Evolutionary conservation across 2,329 filamentous ascomycete species (phyloP).

Genomic region (Eurotiales sp.): DNA sequence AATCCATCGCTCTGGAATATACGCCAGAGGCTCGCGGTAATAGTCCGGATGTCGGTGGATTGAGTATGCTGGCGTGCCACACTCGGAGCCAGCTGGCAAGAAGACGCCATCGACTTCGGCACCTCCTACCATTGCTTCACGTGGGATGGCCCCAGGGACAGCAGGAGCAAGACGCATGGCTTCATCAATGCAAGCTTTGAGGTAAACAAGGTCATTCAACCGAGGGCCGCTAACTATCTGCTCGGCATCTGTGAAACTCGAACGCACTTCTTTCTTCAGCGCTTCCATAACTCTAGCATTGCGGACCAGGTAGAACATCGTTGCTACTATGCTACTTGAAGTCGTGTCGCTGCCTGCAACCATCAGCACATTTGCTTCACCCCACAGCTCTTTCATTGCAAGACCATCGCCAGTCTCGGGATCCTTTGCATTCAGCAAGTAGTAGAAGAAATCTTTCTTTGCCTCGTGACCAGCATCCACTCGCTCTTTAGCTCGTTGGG

Average conservation of each 20-base stretch:
- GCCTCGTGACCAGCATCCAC: constrained; percentile 60
- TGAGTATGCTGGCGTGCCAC: constrained; percentile 64
- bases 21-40: constrained; percentile 58
- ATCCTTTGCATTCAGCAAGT: constrained; percentile 67
- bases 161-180: constrained; percentile 39
- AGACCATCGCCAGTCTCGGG: constrained; percentile 67
- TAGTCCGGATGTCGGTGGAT: constrained; percentile 65
- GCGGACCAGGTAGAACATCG: constrained; percentile 39
- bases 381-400: constrained; percentile 64
- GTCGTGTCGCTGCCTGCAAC: constrained; percentile 71
- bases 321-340: constrained; percentile 55
- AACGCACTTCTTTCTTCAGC: constrained; percentile 34
- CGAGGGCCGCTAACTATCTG: constrained; percentile 34
- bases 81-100: constrained; percentile 53
- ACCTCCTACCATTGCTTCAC: constrained; percentile 37
- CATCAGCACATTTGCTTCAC: constrained; percentile 67
- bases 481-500: constrained; percentile 58
- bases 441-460: constrained; percentile 72
- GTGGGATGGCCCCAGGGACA: constrained; percentile 35
- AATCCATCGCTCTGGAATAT: constrained; percentile 64
- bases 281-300: constrained; percentile 27
- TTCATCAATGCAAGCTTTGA: constrained; percentile 42
- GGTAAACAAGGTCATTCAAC: constrained; percentile 36
- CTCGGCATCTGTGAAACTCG: constrained; percentile 31
- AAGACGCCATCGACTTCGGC: constrained; percentile 35